Percentiles rank a stretch among this genome's conserved stretches.
phyloP scores from a whole-genome alignment of 2,329 filamentous ascomycete genomes.

The Pseudogymnoascus sp. region DNA sequence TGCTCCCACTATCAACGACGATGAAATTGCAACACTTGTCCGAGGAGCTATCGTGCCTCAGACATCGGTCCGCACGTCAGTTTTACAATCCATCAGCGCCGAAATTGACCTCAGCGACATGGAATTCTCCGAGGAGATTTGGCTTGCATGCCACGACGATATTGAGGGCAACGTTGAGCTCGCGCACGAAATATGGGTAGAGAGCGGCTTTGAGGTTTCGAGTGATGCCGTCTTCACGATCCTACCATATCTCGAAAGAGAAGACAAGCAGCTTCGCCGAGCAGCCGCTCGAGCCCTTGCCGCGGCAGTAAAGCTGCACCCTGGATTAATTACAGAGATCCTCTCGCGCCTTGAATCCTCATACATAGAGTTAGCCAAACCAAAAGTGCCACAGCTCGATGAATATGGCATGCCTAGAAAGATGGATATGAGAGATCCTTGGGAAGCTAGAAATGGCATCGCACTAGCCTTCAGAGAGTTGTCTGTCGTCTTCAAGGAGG shows the following conservation, averaged over 20 bases:
- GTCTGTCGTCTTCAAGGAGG: slow-evolving; percentile 59
- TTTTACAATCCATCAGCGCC: slow-evolving; percentile 82
- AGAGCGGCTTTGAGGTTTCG: slow-evolving; percentile 71
- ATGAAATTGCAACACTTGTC: slow-evolving; percentile 71
- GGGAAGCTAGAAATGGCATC: slow-evolving; percentile 86
- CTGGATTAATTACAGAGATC: slow-evolving; percentile 53
- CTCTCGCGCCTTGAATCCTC: slow-evolving; percentile 60
- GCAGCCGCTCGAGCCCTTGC: slow-evolving; percentile 78
- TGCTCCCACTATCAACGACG: slow-evolving; percentile 67
- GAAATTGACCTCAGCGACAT: slow-evolving; percentile 89
- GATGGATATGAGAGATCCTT: slow-evolving; percentile 78
- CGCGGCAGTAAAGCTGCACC: slow-evolving; percentile 60
- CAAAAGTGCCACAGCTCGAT: slow-evolving; percentile 76
- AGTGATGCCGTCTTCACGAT: slow-evolving; percentile 60
- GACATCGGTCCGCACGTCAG: slow-evolving; percentile 71
- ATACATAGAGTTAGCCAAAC: slow-evolving; percentile 76
- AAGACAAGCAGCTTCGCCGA: slow-evolving; percentile 74
- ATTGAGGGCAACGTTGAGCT: slow-evolving; percentile 79
- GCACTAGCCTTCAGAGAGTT: slow-evolving; percentile 82
- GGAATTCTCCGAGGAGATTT: slow-evolving; percentile 82
- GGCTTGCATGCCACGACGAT: slow-evolving; percentile 89
- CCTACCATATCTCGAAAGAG: slow-evolving; percentile 71
- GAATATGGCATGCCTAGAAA: slow-evolving; percentile 93
- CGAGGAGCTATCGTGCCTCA: slow-evolving; percentile 75
- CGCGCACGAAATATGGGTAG: slow-evolving; percentile 88